phyloP scores from a whole-genome alignment of 1,139 yeast species.

The Blastobotrys illinoisensis region DNA sequence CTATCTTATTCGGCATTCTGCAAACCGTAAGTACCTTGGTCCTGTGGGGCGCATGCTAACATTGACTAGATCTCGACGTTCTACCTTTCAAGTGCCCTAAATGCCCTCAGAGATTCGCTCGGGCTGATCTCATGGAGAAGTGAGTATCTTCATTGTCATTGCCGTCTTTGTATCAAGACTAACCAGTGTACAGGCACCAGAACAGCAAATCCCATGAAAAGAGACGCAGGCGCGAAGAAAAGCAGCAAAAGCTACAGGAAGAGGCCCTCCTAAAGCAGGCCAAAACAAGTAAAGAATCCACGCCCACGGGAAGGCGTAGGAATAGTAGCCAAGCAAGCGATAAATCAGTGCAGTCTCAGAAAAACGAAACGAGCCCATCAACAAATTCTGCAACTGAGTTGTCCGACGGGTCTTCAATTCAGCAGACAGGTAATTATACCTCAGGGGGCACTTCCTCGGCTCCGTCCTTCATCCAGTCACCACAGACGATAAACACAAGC shows the following conservation, averaged over 20 bases:
- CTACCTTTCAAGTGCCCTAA: slow-evolving; percentile 26
- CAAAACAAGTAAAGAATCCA: slow-evolving; percentile 1
- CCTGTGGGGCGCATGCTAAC: not conserved
- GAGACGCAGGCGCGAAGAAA: slow-evolving; percentile 21
- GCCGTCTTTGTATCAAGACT: slow-evolving; percentile 4
- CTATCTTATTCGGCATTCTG: slow-evolving; percentile 34
- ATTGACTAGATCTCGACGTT: slow-evolving; percentile 22
- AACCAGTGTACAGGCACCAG: slow-evolving; percentile 17
- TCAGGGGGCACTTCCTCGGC: not conserved
- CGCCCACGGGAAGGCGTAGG: not conserved
- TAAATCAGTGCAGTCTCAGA: not conserved
- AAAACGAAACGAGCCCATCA: not conserved
- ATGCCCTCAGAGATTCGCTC: slow-evolving; percentile 28
- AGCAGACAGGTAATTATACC: not conserved
- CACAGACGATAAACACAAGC: not conserved
- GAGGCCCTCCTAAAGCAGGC: not conserved
- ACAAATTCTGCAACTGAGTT: not conserved
- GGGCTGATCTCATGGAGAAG: slow-evolving; percentile 29
- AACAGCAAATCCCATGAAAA: slow-evolving; percentile 28
- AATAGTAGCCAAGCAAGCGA: not conserved
- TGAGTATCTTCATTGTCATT: not conserved
- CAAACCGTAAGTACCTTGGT: slow-evolving; percentile 26
- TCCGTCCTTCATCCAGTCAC: not conserved
- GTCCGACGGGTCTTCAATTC: not conserved
- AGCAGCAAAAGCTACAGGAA: slow-evolving; percentile 4